These are phyloP conservation scores for Chrysoporthe deuterocubensis DNA, from an alignment of 2,329 filamentous ascomycete genomes.

Conservation along the genomic window DNA sequence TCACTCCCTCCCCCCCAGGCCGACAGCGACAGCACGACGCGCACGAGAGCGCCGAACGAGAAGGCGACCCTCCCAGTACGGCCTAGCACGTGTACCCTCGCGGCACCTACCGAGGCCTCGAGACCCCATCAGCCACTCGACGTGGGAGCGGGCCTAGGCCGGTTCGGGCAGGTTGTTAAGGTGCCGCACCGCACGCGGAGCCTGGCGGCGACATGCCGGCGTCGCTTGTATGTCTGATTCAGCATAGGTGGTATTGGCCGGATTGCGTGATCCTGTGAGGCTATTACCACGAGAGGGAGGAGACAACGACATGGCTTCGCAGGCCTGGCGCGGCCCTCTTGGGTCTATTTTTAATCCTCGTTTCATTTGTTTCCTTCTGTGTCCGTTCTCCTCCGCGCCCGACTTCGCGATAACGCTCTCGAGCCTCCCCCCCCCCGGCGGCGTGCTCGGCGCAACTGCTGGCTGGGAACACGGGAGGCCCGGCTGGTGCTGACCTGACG, in stretches of 20 bases:
- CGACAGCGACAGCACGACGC: no score
- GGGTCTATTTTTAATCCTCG: background rate
- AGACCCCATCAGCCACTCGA: conserved; percentile 3
- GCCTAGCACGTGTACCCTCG: conserved; percentile 17
- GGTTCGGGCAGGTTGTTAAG: conserved; percentile 18
- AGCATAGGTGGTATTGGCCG: conserved; percentile 12
- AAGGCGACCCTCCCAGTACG: conserved; percentile 25
- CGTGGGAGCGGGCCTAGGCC: background rate
- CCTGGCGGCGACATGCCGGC: conserved; percentile 8
- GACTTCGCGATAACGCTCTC: background rate
- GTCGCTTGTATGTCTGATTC: conserved; percentile 9
- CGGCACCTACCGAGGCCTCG: conserved; percentile 6
- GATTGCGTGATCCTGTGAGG: conserved; percentile 22
- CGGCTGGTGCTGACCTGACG: background rate
- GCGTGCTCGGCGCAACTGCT: no score
- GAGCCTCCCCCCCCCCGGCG: background rate
- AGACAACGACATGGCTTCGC: conserved; percentile 3
- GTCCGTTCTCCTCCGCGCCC: background rate
- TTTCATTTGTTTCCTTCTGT: background rate
- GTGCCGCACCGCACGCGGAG: background rate
- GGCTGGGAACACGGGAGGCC: background rate
- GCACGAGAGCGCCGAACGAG: conserved; percentile 5
- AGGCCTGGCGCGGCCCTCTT: background rate
- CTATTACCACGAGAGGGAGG: conserved; percentile 18
- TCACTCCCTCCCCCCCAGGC: background rate